A percentile compares a stretch with the other conserved stretches of the same genome.
phyloP scores from a whole-genome alignment of 1,284 basidiomycete species.

The Apiotrichum gracile region DNA sequence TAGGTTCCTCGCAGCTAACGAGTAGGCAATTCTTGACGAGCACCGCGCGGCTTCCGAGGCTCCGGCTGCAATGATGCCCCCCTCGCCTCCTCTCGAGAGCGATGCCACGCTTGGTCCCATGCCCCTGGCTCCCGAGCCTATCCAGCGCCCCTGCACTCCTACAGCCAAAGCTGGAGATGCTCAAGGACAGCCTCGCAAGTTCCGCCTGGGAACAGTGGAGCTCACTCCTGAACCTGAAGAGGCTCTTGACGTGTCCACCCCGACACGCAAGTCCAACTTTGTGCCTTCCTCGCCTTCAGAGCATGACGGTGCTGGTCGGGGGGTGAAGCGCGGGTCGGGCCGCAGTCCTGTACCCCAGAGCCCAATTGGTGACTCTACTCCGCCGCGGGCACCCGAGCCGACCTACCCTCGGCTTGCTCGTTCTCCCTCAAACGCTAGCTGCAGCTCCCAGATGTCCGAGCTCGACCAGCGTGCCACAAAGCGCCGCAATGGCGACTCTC shows the following conservation, averaged over 20 bases:
- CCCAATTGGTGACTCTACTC: neutral
- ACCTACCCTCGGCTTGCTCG: conserved; percentile 2
- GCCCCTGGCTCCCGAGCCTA: neutral
- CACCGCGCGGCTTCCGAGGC: conserved; percentile 54
- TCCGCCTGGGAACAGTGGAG: conserved; percentile 2
- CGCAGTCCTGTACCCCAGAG: conserved; percentile 9
- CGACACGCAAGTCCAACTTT: neutral
- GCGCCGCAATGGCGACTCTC: conserved; percentile 10
- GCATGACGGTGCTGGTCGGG: conserved; percentile 6
- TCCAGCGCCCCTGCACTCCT: neutral
- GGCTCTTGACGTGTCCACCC: neutral
- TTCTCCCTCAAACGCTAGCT: conserved; percentile 15
- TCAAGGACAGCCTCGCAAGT: conserved; percentile 38
- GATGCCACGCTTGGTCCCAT: neutral
- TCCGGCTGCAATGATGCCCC: conserved; percentile 45
- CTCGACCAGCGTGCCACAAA: conserved; percentile 18
- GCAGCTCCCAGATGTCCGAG: conserved; percentile 15
- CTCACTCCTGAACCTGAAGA: conserved; percentile 3
- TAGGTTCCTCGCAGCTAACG: conserved; percentile 42
- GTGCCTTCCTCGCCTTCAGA: neutral
- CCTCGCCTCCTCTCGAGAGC: conserved; percentile 31
- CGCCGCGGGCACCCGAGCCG: neutral
- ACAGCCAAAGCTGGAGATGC: conserved; percentile 30
- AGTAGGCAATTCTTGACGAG: conserved; percentile 46
- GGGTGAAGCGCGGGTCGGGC: conserved; percentile 21